Evolutionary conservation across 228 moss, liverwort and hornwort species (phyloP).

Genomic region (Sphagnum magellanicum): DNA sequence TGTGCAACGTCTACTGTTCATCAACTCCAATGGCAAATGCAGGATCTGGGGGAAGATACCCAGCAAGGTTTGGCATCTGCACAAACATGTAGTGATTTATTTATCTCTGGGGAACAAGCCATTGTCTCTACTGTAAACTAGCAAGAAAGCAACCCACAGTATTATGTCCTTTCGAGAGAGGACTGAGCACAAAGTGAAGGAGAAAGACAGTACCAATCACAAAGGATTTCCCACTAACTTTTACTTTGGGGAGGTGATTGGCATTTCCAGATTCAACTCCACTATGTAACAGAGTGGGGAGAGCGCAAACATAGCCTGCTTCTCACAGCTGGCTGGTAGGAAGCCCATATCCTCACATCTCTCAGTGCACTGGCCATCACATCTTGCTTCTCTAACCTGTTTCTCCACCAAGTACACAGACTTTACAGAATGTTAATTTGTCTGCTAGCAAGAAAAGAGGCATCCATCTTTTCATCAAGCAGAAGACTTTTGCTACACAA

Average conservation of each 20-base stretch:
- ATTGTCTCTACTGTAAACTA: not conserved
- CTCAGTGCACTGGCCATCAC: not conserved
- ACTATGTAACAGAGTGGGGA: constrained; percentile 59
- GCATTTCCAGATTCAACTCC: constrained; percentile 47
- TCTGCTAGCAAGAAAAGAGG: not conserved
- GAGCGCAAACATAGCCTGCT: constrained; percentile 63
- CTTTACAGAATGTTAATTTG: not conserved
- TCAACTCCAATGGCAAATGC: constrained; percentile 54
- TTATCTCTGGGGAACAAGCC: constrained; percentile 3
- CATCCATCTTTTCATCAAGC: not conserved
- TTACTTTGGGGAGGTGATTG: too few relatives aligned
- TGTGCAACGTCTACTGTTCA: constrained; percentile 54
- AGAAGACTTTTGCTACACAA: not conserved
- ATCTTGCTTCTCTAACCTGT: too few relatives aligned
- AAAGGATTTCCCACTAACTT: too few relatives aligned
- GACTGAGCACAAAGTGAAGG: not conserved
- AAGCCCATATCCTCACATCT: not conserved
- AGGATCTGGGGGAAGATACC: constrained; percentile 59
- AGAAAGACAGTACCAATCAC: not conserved
- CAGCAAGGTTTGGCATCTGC: constrained; percentile 25
- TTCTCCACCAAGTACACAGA: too few relatives aligned
- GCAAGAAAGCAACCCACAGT: constrained; percentile 6
- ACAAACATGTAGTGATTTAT: not conserved
- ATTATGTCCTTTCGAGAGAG: not conserved
- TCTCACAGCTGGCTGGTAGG: constrained; percentile 66